A percentile compares a stretch with the other conserved stretches of the same genome.
Conservation (phyloP, 2,329 filamentous ascomycete genomes). For the Diaporthe sp. region DNA sequence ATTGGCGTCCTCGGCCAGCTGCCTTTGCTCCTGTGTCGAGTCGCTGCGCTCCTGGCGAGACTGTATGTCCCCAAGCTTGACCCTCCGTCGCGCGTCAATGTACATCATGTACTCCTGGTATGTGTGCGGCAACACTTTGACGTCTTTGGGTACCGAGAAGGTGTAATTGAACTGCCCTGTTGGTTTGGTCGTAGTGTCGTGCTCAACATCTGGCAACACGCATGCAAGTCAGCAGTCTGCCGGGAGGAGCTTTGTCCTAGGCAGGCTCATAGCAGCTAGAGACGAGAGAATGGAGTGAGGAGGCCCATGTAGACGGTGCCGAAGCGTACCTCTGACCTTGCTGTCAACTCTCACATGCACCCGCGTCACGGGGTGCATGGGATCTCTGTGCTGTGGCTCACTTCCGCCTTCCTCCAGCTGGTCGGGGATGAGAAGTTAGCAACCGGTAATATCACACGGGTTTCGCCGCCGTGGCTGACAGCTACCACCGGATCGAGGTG, state of each 20-base stretch:
- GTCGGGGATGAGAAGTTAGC: constrained; percentile 1
- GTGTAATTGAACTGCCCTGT: constrained; percentile 85
- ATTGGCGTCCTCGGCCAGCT: constrained; percentile 35
- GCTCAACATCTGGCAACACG: constrained; percentile 68
- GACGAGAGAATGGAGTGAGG: too few species aligned
- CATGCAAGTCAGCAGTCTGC: constrained; percentile 19
- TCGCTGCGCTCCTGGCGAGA: constrained; percentile 40
- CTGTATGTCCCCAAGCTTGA: constrained; percentile 50
- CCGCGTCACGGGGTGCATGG: constrained; percentile 55
- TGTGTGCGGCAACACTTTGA: constrained; percentile 55
- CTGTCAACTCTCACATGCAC: constrained; percentile 80
- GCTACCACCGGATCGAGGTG: background rate
- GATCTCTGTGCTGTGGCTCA: constrained; percentile 47
- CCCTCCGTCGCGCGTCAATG: constrained; percentile 58
- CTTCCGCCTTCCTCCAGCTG: constrained; percentile 63
- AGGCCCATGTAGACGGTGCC: background rate
- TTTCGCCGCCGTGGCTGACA: background rate
- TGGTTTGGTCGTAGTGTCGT: constrained; percentile 67
- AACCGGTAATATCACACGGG: background rate
- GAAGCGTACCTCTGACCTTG: constrained; percentile 66
- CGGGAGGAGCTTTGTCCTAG: background rate
- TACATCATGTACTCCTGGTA: constrained; percentile 61
- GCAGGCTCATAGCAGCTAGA: too few species aligned
- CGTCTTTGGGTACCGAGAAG: constrained; percentile 54
- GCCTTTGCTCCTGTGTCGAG: constrained; percentile 24